These are phyloP conservation scores for Thozetella sp. DNA, from an alignment of 495 filamentous ascomycete genomes.

Conservation along the genomic window DNA sequence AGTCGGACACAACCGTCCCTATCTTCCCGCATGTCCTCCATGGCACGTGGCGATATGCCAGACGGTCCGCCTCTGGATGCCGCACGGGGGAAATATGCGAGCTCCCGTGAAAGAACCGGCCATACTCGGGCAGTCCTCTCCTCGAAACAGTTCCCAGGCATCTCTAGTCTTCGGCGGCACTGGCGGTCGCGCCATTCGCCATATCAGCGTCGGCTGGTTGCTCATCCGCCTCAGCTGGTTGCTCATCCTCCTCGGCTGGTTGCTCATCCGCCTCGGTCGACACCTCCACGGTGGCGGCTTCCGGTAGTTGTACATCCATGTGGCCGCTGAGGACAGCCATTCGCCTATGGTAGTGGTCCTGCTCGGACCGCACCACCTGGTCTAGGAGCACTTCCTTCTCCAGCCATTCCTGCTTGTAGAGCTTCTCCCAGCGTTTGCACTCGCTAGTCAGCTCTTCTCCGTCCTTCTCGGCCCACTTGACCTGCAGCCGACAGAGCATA, in stretches of 20 bases:
- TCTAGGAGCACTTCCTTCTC: constrained; percentile 74
- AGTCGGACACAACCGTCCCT: neutral
- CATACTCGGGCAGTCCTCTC: too few species aligned
- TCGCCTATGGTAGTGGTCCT: constrained; percentile 46
- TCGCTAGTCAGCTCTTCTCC: constrained; percentile 61
- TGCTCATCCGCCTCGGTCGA: constrained; percentile 5
- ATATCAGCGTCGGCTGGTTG: neutral
- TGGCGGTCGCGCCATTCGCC: neutral
- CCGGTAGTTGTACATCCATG: constrained; percentile 25
- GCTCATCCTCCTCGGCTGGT: neutral
- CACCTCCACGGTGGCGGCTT: neutral
- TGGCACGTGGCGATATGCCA: neutral
- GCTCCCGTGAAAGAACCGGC: too few species aligned
- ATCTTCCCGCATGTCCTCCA: neutral
- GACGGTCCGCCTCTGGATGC: too few species aligned
- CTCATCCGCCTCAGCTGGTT: too few species aligned
- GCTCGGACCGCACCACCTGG: constrained; percentile 54
- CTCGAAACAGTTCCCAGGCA: too few species aligned
- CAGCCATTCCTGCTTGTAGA: constrained; percentile 76
- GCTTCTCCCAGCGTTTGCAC: constrained; percentile 64
- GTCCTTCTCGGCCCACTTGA: constrained; percentile 81
- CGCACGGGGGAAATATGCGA: too few species aligned
- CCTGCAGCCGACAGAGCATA: constrained; percentile 72
- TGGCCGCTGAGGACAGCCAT: constrained; percentile 37
- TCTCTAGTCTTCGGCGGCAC: too few species aligned